A percentile compares a stretch with the other conserved stretches of the same genome.
These are phyloP conservation scores for Penicillium occitanis DNA, from an alignment of 2,329 filamentous ascomycete species.

Conservation along the genomic window DNA sequence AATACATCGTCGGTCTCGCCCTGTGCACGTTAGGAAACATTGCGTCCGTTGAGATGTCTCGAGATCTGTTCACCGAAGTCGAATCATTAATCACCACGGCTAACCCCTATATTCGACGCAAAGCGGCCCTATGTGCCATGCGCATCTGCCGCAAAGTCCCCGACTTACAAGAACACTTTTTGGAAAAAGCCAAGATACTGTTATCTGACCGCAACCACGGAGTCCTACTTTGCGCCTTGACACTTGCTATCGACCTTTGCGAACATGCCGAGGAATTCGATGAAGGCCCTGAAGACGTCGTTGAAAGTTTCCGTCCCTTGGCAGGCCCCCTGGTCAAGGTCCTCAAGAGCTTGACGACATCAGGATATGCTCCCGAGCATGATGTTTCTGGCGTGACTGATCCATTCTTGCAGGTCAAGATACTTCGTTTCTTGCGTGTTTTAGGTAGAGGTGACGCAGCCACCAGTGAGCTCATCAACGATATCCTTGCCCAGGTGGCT, in stretches of 20 bases:
- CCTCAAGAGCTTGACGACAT: slow-evolving; percentile 87
- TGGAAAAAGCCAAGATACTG: slow-evolving; percentile 87
- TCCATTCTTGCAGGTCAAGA: slow-evolving; percentile 96
- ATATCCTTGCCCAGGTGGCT: slow-evolving; percentile 94
- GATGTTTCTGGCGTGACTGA: slow-evolving; percentile 98
- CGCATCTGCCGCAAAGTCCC: slow-evolving; percentile 97
- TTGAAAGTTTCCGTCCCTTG: slow-evolving; percentile 86
- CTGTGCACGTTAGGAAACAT: slow-evolving; percentile 97
- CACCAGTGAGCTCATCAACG: slow-evolving; percentile 96
- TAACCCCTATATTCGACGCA: slow-evolving; percentile 97
- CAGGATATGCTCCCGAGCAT: slow-evolving; percentile 95
- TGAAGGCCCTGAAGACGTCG: slow-evolving; percentile 81
- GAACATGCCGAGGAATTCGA: slow-evolving; percentile 86
- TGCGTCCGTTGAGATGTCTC: slow-evolving; percentile 95
- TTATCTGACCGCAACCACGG: slow-evolving; percentile 94
- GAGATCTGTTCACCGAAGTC: slow-evolving; percentile 94
- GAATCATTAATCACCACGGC: slow-evolving; percentile 87
- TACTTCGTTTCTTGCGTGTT: slow-evolving; percentile 80
- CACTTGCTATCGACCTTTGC: slow-evolving; percentile 85
- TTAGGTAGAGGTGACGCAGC: slow-evolving; percentile 81
- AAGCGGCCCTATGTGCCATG: slow-evolving; percentile 98
- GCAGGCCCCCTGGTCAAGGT: slow-evolving; percentile 85
- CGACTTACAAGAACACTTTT: slow-evolving; percentile 92
- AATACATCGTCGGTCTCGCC: slow-evolving; percentile 95
- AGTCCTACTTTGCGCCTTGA: slow-evolving; percentile 87